Evolutionary conservation across 2,329 filamentous ascomycete genomes (phyloP), one percentile per base, ranked within the genome.

Genomic region (Nannizziopsis barbatae): DNA sequence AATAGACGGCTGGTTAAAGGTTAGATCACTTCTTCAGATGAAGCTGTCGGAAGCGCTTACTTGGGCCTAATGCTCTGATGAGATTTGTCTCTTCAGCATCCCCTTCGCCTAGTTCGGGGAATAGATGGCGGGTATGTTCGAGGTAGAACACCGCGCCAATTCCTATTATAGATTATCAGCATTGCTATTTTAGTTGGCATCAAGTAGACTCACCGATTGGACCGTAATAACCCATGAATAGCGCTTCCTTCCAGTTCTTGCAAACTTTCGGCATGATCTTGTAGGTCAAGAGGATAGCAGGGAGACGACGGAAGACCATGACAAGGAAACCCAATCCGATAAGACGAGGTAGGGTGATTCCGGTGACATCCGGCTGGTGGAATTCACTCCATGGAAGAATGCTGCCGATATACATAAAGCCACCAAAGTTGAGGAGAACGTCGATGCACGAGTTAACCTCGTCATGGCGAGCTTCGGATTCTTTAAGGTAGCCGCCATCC

Each of bases 361-460:
- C 77, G 27, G 45, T 47, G 0, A 74, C 76, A 0, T 66, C 64
- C 0, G 75, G 74, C 41, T 72, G 65, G 44, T 76, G 65, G 58
- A 80, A 78, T 38, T 76, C 63, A 2, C 57, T 50, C 76, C 76
- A 80, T 0, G 76, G 77, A 45, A 80, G 67, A 41, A 73, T 67
- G 4, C 69, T 68, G 1, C 77, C 77, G 38, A 80, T 67, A 51
- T 76, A 80, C 65, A 79, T 75, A 60, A 80, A 80, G 15, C 74
- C 75, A 6, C 71, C 75, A 54, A 79, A 77, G 57, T 80, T 81
- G 43, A 81, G 66, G 0, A 80, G 58, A 0, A 77, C 72, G 45
- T 80, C 76, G 10, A 81, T 67, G 33, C 71, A 72, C 1, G 71
- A 69, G 58, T 81, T 81, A 55, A 81, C 76, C 41, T 79, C 75